These are phyloP conservation scores for Eucommia ulmoides DNA, from an alignment of 257 asterid species.

Conservation along the genomic window DNA sequence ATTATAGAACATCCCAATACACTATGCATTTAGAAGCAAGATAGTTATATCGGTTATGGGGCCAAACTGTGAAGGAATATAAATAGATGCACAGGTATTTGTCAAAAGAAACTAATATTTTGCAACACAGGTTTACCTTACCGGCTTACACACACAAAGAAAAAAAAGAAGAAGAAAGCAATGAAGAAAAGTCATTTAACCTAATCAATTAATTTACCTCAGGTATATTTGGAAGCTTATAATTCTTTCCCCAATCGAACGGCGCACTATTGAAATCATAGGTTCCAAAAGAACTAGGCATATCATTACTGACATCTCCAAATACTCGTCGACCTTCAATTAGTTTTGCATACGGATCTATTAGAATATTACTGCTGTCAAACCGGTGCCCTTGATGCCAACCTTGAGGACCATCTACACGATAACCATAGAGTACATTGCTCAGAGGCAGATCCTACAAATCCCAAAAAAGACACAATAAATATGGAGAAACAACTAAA, in stretches of 20 bases:
- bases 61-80: too few species aligned
- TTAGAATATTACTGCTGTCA: slow-evolving; percentile 42
- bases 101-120: too few species aligned
- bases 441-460: slow-evolving; percentile 66
- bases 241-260: slow-evolving; percentile 85
- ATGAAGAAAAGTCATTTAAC: too few species aligned
- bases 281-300: slow-evolving; percentile 56
- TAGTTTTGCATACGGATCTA: slow-evolving; percentile 91
- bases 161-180: too few species aligned
- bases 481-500: neutral
- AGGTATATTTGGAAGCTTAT: slow-evolving; percentile 71
- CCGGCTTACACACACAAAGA: too few species aligned
- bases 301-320: slow-evolving; percentile 67
- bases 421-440: slow-evolving; percentile 68
- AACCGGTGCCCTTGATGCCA: slow-evolving; percentile 93
- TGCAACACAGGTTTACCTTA: too few species aligned
- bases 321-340: slow-evolving; percentile 79
- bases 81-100: too few species aligned
- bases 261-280: slow-evolving; percentile 69
- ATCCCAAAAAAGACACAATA: slow-evolving; percentile 4
- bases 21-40: too few species aligned
- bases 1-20: too few species aligned
- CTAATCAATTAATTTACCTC: slow-evolving; percentile 84
- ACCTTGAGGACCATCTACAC: slow-evolving; percentile 67
- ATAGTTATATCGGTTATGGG: too few species aligned